Evolutionary conservation across 2,329 filamentous ascomycete genomes (phyloP).

Genomic region (Stagonosporopsis rhizophila): DNA sequence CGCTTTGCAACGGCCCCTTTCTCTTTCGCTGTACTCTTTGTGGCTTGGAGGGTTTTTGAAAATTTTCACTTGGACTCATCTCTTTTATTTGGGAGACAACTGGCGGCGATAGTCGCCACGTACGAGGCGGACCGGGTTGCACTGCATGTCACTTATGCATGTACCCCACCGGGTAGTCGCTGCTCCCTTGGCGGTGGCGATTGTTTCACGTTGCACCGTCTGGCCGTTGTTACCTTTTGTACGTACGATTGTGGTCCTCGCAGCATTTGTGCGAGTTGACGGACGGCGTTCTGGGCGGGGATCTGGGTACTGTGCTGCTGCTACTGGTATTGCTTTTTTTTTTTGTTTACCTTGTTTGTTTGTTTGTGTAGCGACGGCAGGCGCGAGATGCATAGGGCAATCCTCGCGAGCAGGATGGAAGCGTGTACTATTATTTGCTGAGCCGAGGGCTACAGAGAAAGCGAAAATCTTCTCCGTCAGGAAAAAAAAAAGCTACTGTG

Average conservation of each 20-base stretch:
- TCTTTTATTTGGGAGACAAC: constrained; percentile 20
- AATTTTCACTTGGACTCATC: constrained; percentile 25
- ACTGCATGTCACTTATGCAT: constrained; percentile 18
- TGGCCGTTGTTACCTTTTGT: constrained; percentile 2
- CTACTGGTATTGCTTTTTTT: no score
- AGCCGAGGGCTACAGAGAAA: constrained; percentile 17
- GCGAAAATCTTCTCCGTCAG: constrained; percentile 12
- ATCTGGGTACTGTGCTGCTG: constrained; percentile 10
- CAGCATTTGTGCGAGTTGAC: constrained; percentile 13
- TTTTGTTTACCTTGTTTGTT: constrained; percentile 13
- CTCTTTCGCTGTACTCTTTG: constrained; percentile 12
- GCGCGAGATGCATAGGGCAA: constrained; percentile 19
- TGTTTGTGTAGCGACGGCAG: constrained; percentile 24
- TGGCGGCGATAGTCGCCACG: constrained; percentile 42
- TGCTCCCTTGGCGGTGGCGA: background rate
- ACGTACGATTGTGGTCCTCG: constrained; percentile 8
- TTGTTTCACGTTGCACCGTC: background rate
- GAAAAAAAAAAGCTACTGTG: no score
- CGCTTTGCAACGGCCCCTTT: constrained; percentile 4
- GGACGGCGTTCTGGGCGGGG: constrained; percentile 17
- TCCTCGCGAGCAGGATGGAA: constrained; percentile 16
- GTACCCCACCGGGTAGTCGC: constrained; percentile 3
- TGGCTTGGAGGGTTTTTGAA: constrained; percentile 14
- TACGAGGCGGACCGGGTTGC: constrained; percentile 21
- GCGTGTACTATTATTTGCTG: constrained; percentile 23